These are phyloP conservation scores for Fusarium piperis DNA, from an alignment of 2,329 filamentous ascomycete genomes.

Conservation along the genomic window DNA sequence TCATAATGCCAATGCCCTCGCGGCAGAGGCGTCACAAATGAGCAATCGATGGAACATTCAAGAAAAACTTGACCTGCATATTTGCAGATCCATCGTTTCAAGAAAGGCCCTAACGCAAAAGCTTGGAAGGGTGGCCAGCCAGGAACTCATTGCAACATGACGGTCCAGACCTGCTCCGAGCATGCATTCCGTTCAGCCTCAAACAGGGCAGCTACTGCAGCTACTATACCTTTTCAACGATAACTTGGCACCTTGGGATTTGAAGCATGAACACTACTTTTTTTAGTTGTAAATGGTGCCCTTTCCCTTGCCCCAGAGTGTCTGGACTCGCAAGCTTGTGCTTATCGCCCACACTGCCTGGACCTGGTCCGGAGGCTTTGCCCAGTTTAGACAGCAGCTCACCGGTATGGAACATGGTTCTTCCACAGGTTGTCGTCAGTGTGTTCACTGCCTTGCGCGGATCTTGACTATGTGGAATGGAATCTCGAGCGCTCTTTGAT, in stretches of 20 bases:
- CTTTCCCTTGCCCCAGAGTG: not conserved
- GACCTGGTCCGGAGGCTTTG: not conserved
- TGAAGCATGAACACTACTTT: not conserved
- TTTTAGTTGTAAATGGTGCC: not conserved
- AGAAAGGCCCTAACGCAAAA: not conserved
- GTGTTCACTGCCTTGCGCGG: not conserved
- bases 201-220: not conserved
- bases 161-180: not conserved
- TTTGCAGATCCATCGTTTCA: not conserved
- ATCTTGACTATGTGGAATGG: not conserved
- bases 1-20: not conserved
- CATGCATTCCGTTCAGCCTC: not conserved
- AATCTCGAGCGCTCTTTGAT: conserved; percentile 33
- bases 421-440: not conserved
- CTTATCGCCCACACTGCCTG: not conserved
- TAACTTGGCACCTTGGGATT: not conserved
- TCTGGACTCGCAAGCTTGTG: not conserved
- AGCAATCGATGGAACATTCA: not conserved
- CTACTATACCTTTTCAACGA: not conserved
- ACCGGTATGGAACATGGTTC: not conserved
- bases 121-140: not conserved
- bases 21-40: not conserved
- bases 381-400: not conserved
- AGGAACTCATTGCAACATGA: not conserved
- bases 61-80: not conserved